phyloP scores from a whole-genome alignment of 257 asterid genomes.

The Misopates orontium region DNA sequence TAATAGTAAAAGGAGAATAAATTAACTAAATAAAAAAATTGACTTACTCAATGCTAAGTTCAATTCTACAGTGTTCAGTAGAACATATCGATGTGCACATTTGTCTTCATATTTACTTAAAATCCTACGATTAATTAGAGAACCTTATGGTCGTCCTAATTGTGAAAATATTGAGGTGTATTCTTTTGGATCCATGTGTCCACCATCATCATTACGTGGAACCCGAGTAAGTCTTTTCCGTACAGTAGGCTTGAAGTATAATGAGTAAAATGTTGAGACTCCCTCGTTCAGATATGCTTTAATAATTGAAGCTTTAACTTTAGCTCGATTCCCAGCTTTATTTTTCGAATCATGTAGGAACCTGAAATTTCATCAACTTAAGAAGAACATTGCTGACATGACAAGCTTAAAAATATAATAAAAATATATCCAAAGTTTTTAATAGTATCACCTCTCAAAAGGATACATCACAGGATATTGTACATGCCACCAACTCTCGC shows the following conservation, averaged over 20 bases:
- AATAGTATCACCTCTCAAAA: not conserved
- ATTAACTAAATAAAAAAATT: no score
- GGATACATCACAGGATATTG: constrained; percentile 3
- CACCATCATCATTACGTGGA: constrained; percentile 9
- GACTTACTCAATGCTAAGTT: no score
- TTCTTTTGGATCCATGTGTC: not conserved
- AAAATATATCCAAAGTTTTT: not conserved
- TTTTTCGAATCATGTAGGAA: not conserved
- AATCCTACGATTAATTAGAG: not conserved
- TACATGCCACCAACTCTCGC: not conserved
- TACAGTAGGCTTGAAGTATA: not conserved
- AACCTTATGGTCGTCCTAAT: not conserved
- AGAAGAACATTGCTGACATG: not conserved
- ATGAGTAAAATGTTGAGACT: constrained; percentile 3
- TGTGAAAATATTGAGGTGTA: not conserved
- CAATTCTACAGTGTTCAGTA: no score
- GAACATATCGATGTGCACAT: no score
- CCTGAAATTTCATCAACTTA: not conserved
- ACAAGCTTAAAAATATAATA: not conserved
- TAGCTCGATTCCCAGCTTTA: not conserved
- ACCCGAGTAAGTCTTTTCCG: not conserved
- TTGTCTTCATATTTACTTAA: no score
- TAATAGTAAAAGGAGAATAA: no score
- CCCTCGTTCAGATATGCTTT: constrained; percentile 8
- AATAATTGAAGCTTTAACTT: constrained; percentile 6